Percentiles rank a stretch among this genome's conserved stretches.
phyloP scores from a whole-genome alignment of 768 basidiomycete species.

The Rhodocollybia butyracea region DNA sequence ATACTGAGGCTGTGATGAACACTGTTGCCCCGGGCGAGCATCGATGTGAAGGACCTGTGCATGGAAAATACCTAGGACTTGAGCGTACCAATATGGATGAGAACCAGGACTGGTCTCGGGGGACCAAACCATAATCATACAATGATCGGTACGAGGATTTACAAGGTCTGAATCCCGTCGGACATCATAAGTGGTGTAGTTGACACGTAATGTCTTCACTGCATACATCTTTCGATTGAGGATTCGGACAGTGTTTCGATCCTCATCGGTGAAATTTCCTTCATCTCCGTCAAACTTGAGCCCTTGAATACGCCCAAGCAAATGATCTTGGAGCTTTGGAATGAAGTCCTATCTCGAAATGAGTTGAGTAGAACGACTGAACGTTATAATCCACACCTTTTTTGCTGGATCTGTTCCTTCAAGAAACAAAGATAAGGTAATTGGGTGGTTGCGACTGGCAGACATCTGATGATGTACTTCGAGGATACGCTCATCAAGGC shows the following conservation, averaged over 20 bases:
- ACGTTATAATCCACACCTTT: too few species aligned
- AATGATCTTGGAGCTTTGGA: constrained; percentile 23
- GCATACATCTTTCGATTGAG: constrained; percentile 14
- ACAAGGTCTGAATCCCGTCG: constrained; percentile 28
- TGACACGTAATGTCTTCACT: constrained; percentile 14
- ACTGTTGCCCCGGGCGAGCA: not conserved
- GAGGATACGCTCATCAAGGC: too few species aligned
- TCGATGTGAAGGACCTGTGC: constrained; percentile 9
- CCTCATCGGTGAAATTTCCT: constrained; percentile 11
- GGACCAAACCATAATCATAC: constrained; percentile 22
- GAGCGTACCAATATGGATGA: constrained; percentile 21
- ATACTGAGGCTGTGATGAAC: constrained; percentile 2
- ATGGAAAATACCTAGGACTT: constrained; percentile 21
- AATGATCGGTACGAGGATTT: constrained; percentile 18
- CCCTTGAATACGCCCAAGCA: constrained; percentile 21
- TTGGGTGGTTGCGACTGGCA: too few species aligned
- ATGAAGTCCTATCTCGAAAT: constrained; percentile 27
- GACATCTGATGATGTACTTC: too few species aligned
- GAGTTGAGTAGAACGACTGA: too few species aligned
- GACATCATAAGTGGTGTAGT: constrained; percentile 35
- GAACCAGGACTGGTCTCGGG: constrained; percentile 3
- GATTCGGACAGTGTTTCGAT: constrained; percentile 8
- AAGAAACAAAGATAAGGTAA: too few species aligned
- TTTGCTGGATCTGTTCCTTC: not conserved
- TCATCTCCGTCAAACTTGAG: constrained; percentile 13